Base-by-base conservation (phyloP, 148 eudicot genomes). In the Pharnaceum exiguum region DNA sequence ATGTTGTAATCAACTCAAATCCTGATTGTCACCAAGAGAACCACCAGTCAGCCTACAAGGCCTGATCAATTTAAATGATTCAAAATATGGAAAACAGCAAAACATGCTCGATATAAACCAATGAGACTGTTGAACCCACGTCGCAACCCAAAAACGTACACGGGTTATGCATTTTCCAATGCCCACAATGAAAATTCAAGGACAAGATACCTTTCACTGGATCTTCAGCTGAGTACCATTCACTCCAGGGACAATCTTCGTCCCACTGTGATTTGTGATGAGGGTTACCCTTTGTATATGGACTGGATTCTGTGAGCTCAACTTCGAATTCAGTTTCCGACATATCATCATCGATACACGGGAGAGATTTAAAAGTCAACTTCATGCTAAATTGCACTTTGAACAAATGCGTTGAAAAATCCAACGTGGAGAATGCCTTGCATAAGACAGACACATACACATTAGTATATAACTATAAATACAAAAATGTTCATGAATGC, bases 231-330 rank as follows among this genome's bases (percentile, higher is more conserved):
- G 87, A 80, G 72, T 87, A 90, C 97, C 97, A 90, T 68, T 87
- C 90, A 74, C 97, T 90, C 97, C 97, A 90, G 63, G 97, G 89
- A 61, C 91, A 90, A 56, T 80, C 86, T 68, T 84, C 93, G 70
- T 90, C 97, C 97, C 97, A 90, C 39, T 84, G 97, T 44, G 75
- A 53, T 79, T 76, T 84, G 43, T 54, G 72, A 72, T 37, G 77
- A 45, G 46, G 67, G 25, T 77, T 82, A 50, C 62, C 56, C 51
- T 69, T 83, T 29, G 48, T 23, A 66, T 65, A 75, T 44, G 47
- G 78, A 56, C 71, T 69, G 39, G 79, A 74, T 46, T 75, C 75
- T 29, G 46, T 49, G 45, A 57, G 63, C 44, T 59, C 84, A 21
- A 39, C 61, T 46, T 79, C n/a, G n/a, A n/a, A n/a, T n/a, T n/a